Conservation (phyloP, 2,329 filamentous ascomycete genomes). For the Stagonosporopsis rhizophila region DNA sequence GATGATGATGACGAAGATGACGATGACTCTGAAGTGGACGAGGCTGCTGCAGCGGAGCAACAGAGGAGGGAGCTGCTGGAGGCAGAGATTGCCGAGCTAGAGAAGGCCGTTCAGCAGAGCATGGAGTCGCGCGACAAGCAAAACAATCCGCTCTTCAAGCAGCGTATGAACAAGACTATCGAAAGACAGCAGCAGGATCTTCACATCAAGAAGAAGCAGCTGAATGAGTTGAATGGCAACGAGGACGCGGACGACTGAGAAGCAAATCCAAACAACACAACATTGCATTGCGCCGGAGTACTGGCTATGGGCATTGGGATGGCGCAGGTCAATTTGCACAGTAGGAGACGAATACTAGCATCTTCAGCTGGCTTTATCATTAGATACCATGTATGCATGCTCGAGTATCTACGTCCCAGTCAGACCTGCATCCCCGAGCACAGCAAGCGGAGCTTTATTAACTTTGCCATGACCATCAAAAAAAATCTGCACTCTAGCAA, state of each 20-base stretch:
- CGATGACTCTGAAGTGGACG: constrained; percentile 55
- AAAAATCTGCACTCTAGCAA: neutral
- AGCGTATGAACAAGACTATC: constrained; percentile 58
- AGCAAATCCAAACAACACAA: neutral
- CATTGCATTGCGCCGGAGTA: constrained; percentile 14
- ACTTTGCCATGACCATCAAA: neutral
- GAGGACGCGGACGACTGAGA: constrained; percentile 24
- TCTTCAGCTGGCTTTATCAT: neutral
- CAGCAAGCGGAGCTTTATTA: neutral
- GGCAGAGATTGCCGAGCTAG: constrained; percentile 63
- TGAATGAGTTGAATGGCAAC: constrained; percentile 38
- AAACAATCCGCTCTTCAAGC: constrained; percentile 58
- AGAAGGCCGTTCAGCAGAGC: constrained; percentile 57
- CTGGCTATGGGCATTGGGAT: constrained; percentile 8
- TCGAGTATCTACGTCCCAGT: neutral
- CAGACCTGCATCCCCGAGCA: neutral
- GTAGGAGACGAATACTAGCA: neutral
- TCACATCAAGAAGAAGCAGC: constrained; percentile 62
- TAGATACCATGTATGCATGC: constrained; percentile 12
- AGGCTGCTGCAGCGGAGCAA: constrained; percentile 57
- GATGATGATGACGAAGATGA: constrained; percentile 55
- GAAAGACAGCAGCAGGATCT: constrained; percentile 55
- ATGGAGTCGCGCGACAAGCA: constrained; percentile 53
- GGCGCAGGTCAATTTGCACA: neutral
- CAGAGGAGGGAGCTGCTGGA: constrained; percentile 55